Evolutionary conservation across 2,329 filamentous ascomycete species (phyloP).

Genomic region (Ceratocystis cubensis): DNA sequence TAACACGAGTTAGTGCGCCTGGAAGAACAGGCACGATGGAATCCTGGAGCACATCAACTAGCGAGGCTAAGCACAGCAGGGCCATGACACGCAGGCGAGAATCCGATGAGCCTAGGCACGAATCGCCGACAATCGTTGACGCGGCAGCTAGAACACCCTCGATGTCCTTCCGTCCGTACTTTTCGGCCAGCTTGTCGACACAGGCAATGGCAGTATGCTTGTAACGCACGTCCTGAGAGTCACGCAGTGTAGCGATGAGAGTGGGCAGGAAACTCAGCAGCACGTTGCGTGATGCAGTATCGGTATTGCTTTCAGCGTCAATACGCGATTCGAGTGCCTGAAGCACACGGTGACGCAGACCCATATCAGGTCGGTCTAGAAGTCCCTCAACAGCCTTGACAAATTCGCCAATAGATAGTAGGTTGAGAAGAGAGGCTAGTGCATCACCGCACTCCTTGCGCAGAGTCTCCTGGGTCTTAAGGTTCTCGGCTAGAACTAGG

Average conservation of each 20-base stretch:
- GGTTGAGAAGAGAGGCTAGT: conserved; percentile 66
- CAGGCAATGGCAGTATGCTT: conserved; percentile 80
- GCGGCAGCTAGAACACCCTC: conserved; percentile 64
- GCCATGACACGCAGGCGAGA: conserved; percentile 65
- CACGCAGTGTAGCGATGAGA: conserved; percentile 62
- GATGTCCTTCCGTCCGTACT: conserved; percentile 85
- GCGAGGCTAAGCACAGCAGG: conserved; percentile 76
- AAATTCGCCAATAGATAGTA: conserved; percentile 78
- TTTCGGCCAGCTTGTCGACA: conserved; percentile 84
- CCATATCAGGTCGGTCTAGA: conserved; percentile 60
- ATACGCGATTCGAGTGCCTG: conserved; percentile 71
- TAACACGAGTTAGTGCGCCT: conserved; percentile 55
- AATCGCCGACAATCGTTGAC: conserved; percentile 58
- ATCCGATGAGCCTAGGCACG: conserved; percentile 65
- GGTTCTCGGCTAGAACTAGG: conserved; percentile 51
- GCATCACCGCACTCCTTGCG: conserved; percentile 53
- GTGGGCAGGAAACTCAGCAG: conserved; percentile 69
- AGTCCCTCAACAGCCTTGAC: conserved; percentile 76
- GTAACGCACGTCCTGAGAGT: conserved; percentile 58
- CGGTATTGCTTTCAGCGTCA: conserved; percentile 56
- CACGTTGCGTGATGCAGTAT: conserved; percentile 53
- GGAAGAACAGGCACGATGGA: conserved; percentile 76
- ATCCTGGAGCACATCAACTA: conserved; percentile 78
- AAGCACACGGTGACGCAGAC: conserved; percentile 66
- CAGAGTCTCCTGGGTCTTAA: conserved; percentile 44